These are phyloP conservation scores for Ustilago loliicola DNA, from an alignment of 1,284 basidiomycete genomes.

Conservation along the genomic window DNA sequence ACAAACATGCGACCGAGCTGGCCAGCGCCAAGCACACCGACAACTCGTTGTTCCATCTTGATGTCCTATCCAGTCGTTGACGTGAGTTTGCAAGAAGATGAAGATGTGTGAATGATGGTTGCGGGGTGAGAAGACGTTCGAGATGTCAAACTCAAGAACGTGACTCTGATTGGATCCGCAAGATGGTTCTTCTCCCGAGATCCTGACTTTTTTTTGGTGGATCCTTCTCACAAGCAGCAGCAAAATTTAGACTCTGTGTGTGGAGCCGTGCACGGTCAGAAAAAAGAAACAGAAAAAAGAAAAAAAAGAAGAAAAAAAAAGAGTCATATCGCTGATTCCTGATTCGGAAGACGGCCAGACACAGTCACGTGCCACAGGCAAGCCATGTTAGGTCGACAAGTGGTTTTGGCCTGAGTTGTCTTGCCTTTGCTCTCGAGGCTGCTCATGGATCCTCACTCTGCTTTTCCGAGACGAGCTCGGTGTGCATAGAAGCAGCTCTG, in stretches of 20 bases:
- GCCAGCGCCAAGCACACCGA: slow-evolving; percentile 80
- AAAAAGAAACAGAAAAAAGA: neutral
- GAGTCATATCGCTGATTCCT: neutral
- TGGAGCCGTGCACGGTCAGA: slow-evolving; percentile 1
- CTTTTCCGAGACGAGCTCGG: slow-evolving; percentile 6
- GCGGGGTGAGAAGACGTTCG: neutral
- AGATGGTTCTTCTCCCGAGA: neutral
- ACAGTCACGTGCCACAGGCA: slow-evolving; percentile 1
- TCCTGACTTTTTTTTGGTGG: neutral
- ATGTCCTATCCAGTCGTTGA: neutral
- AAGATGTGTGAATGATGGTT: neutral
- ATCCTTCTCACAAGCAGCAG: neutral
- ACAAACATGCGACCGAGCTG: slow-evolving; percentile 98
- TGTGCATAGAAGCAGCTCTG: slow-evolving; percentile 9
- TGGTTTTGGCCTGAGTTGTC: too few relatives aligned
- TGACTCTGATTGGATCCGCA: slow-evolving; percentile 6
- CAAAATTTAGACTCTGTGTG: slow-evolving; percentile 3
- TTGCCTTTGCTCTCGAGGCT: too few relatives aligned
- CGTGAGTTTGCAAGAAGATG: neutral
- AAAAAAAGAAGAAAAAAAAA: slow-evolving; percentile 3
- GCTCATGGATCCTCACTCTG: neutral
- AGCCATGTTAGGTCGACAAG: too few relatives aligned
- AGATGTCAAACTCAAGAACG: slow-evolving; percentile 2
- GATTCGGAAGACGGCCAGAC: neutral
- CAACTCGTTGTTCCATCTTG: slow-evolving; percentile 56